Evolutionary conservation across 495 filamentous ascomycete genomes (phyloP).

Genomic region (Penicillium bialowiezense): DNA sequence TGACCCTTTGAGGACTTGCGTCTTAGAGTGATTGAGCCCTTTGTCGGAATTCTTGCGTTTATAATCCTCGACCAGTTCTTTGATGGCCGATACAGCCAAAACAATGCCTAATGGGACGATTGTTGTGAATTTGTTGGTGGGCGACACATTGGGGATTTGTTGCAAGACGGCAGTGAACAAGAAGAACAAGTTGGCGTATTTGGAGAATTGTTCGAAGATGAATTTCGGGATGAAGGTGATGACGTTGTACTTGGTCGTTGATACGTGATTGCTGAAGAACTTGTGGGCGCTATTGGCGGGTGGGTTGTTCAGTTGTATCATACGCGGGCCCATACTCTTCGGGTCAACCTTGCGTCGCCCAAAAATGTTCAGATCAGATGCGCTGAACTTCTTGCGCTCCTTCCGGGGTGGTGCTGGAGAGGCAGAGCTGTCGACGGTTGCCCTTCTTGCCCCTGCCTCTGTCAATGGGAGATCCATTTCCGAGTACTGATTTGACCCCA

Average conservation of each 20-base stretch:
- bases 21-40: conserved; percentile 83
- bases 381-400: conserved; percentile 57
- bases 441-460: conserved; percentile 60
- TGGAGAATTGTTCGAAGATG: conserved; percentile 97
- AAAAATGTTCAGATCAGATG: conserved; percentile 87
- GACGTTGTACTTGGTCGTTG: conserved; percentile 96
- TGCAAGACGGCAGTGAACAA: conserved; percentile 94
- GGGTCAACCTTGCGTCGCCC: conserved; percentile 82
- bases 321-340: conserved; percentile 82
- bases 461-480: conserved; percentile 98
- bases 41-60: conserved; percentile 85
- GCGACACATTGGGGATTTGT: conserved; percentile 92
- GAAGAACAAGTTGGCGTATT: conserved; percentile 99
- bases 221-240: conserved; percentile 97
- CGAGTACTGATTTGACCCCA: conserved; percentile 85
- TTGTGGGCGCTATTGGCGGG: conserved; percentile 86
- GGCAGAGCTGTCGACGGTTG: conserved; percentile 32
- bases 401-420: conserved; percentile 31
- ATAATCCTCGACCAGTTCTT: conserved; percentile 93
- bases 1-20: conserved; percentile 79
- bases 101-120: conserved; percentile 91
- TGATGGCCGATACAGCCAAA: conserved; percentile 87
- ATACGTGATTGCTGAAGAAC: conserved; percentile 94
- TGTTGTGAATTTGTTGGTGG: conserved; percentile 92
- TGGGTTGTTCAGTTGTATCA: conserved; percentile 97